Evolutionary conservation across 768 basidiomycete species (phyloP).

Genomic region (Pleurotus pulmonarius): DNA sequence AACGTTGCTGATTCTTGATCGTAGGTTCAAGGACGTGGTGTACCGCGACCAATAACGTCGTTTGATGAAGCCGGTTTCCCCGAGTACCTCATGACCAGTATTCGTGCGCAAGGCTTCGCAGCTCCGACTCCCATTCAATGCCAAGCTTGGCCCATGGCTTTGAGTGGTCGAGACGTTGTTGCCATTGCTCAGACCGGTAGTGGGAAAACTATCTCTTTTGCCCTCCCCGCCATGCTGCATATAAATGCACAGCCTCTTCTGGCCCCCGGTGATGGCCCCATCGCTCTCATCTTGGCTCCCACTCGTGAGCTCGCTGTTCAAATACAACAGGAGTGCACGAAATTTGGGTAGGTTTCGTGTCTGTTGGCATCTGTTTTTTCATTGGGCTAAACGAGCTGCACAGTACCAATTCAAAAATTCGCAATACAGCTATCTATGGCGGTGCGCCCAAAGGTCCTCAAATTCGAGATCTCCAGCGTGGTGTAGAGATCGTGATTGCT

Average conservation of each 20-base stretch:
- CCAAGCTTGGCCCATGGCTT: slow-evolving; percentile 99
- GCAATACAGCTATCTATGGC: slow-evolving; percentile 98
- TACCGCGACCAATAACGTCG: slow-evolving; percentile 85
- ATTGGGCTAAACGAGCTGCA: slow-evolving; percentile 3
- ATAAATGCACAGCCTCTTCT: slow-evolving; percentile 99
- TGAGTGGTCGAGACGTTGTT: slow-evolving; percentile 89
- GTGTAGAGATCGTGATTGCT: slow-evolving; percentile 98
- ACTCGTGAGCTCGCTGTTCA: slow-evolving; percentile 99
- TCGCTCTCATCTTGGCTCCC: slow-evolving; percentile 93
- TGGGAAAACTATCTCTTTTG: slow-evolving; percentile 98
- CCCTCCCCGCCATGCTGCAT: slow-evolving; percentile 98
- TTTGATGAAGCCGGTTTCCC: slow-evolving; percentile 98
- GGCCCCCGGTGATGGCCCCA: slow-evolving; percentile 92
- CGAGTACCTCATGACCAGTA: slow-evolving; percentile 91
- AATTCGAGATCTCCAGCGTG: slow-evolving; percentile 95
- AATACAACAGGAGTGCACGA: slow-evolving; percentile 97
- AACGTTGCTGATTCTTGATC: slow-evolving; percentile 1
- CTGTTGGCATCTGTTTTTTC: slow-evolving; percentile 2
- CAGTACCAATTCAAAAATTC: slow-evolving; percentile 88
- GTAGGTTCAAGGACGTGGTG: slow-evolving; percentile 81
- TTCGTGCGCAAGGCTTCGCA: slow-evolving; percentile 90
- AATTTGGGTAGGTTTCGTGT: slow-evolving; percentile 72
- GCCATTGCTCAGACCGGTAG: slow-evolving; percentile 98
- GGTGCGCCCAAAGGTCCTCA: slow-evolving; percentile 99
- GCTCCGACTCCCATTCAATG: slow-evolving; percentile 95